phyloP scores from a whole-genome alignment of 495 filamentous ascomycete species.

The Aspergillus haitiensis region DNA sequence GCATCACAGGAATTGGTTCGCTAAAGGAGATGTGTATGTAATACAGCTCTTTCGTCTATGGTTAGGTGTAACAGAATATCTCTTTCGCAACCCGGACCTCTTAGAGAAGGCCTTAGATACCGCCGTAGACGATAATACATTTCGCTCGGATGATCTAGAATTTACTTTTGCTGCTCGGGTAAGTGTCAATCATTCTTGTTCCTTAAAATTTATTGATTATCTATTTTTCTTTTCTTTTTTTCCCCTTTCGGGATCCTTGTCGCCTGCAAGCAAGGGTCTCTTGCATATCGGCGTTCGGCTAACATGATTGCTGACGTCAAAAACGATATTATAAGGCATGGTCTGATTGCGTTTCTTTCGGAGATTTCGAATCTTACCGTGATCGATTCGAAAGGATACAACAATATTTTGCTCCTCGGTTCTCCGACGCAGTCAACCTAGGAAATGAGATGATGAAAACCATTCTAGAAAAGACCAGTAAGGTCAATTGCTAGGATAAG shows the following conservation, averaged over 20 bases:
- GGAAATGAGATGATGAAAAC: slow-evolving; percentile 98
- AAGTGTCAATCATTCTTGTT: slow-evolving; percentile 26
- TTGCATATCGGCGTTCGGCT: neutral
- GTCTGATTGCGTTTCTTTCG: slow-evolving; percentile 87
- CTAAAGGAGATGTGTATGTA: slow-evolving; percentile 18
- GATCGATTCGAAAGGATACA: slow-evolving; percentile 88
- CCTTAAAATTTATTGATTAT: neutral
- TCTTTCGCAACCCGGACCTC: slow-evolving; percentile 81
- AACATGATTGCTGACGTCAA: slow-evolving; percentile 13
- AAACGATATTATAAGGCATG: slow-evolving; percentile 59
- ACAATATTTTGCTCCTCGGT: slow-evolving; percentile 84
- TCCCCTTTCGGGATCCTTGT: neutral
- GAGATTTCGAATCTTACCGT: slow-evolving; percentile 86
- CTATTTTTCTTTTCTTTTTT: neutral
- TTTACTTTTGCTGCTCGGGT: slow-evolving; percentile 93
- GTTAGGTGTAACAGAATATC: slow-evolving; percentile 95
- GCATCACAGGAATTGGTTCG: neutral
- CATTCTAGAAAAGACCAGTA: slow-evolving; percentile 77
- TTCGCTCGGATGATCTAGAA: slow-evolving; percentile 88
- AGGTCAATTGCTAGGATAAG: slow-evolving; percentile 11
- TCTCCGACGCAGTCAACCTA: slow-evolving; percentile 77
- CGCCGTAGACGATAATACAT: slow-evolving; percentile 83
- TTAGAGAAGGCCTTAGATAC: slow-evolving; percentile 84
- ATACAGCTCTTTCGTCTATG: slow-evolving; percentile 86
- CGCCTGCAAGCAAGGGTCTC: neutral